These are phyloP conservation scores for Mortierella sp. DNA, from an alignment of 371 early-diverging fungal genomes.

Conservation along the genomic window DNA sequence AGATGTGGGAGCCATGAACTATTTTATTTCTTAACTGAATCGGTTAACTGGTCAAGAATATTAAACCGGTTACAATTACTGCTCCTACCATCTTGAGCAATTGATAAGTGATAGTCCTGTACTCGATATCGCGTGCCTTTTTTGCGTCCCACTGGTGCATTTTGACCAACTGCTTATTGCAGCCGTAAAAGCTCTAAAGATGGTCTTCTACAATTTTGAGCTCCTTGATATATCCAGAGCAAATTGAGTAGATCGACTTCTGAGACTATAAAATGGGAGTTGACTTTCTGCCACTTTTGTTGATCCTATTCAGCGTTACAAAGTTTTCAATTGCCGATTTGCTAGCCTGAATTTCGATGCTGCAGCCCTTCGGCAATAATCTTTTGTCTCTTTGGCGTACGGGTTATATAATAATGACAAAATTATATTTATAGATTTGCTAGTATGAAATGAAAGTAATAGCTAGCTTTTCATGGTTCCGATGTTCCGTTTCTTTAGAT, in stretches of 20 bases:
- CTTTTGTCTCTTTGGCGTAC: neutral
- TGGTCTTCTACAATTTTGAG: neutral
- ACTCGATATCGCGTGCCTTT: neutral
- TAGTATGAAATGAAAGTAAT: slow-evolving; percentile 1
- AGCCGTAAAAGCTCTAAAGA: neutral
- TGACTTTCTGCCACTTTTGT: neutral
- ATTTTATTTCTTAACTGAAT: too few relatives aligned
- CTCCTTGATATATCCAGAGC: too few relatives aligned
- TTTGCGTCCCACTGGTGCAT: neutral
- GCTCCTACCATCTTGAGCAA: slow-evolving; percentile 1
- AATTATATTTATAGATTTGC: neutral
- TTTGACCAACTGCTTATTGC: neutral
- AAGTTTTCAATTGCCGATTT: slow-evolving; percentile 15
- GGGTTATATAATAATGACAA: too few relatives aligned
- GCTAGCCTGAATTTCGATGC: neutral
- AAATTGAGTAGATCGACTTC: neutral
- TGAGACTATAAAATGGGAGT: neutral
- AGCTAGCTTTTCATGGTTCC: slow-evolving; percentile 17
- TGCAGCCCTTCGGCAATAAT: neutral
- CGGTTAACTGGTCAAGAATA: too few relatives aligned
- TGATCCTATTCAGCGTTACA: slow-evolving; percentile 1
- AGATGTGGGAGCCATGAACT: too few relatives aligned
- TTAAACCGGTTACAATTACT: too few relatives aligned
- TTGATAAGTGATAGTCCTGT: neutral
- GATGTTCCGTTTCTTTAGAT: slow-evolving; percentile 6